Conservation (phyloP, 345 rosid genomes). For the Camelina neglecta region DNA sequence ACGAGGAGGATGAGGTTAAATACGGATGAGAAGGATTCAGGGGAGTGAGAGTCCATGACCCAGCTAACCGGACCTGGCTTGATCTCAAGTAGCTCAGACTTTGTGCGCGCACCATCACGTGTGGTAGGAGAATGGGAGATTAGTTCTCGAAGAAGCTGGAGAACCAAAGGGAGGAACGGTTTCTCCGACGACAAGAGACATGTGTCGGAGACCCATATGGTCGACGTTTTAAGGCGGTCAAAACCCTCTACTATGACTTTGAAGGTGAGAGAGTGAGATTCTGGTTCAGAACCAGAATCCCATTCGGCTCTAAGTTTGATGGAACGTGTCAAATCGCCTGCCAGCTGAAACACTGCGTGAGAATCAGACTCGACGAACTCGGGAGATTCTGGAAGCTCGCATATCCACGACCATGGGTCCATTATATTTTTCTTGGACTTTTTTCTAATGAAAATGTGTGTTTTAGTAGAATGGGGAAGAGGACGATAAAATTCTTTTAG, state of each 20-base stretch:
- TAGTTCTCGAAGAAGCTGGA: conserved; percentile 79
- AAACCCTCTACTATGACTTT: conserved; percentile 55
- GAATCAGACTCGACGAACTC: conserved; percentile 49
- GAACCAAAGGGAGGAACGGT: conserved; percentile 73
- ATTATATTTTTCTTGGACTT: conserved; percentile 38
- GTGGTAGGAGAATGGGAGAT: conserved; percentile 59
- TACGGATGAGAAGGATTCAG: conserved; percentile 74
- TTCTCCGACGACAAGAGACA: conserved; percentile 69
- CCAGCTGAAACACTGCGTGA: conserved; percentile 50
- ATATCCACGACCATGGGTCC: conserved; percentile 89
- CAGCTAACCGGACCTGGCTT: conserved; percentile 71
- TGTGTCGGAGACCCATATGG: conserved; percentile 77
- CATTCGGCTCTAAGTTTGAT: conserved; percentile 67
- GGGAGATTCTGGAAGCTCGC: conserved; percentile 51
- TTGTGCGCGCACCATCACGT: conserved; percentile 55
- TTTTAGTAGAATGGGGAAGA: conserved; percentile 17
- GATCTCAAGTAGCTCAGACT: conserved; percentile 62
- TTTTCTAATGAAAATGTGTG: neutral
- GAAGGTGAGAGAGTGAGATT: conserved; percentile 49
- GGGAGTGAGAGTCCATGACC: conserved; percentile 84
- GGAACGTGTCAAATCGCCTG: conserved; percentile 47
- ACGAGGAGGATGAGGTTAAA: conserved; percentile 66
- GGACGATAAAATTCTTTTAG: conserved; percentile 10
- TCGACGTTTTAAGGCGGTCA: conserved; percentile 29
- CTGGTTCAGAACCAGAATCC: conserved; percentile 41